Percentiles rank a stretch among this genome's conserved stretches.
These are phyloP conservation scores for Yamadazyma siamensis DNA, from an alignment of 1,139 yeast genomes.

Conservation along the genomic window DNA sequence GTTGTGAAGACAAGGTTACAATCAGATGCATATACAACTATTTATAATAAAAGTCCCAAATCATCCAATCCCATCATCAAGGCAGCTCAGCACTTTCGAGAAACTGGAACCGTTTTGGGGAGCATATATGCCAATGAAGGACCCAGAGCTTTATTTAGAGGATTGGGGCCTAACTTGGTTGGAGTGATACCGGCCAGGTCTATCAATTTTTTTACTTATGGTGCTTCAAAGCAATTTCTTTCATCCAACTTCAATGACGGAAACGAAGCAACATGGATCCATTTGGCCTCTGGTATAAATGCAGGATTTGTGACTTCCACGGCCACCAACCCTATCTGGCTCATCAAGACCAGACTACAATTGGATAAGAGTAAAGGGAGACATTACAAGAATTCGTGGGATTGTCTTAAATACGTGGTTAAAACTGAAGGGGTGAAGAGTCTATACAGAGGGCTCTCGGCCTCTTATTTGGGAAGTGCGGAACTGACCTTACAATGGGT, in stretches of 20 bases:
- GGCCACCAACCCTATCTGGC: conserved; percentile 99
- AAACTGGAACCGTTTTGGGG: conserved; percentile 71
- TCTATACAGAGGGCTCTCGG: conserved; percentile 84
- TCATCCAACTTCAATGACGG: conserved; percentile 66
- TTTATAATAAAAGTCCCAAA: conserved; percentile 41
- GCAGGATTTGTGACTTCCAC: conserved; percentile 97
- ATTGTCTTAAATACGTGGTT: conserved; percentile 70
- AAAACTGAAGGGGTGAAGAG: conserved; percentile 77
- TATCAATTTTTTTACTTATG: conserved; percentile 94
- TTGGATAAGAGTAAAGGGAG: conserved; percentile 69
- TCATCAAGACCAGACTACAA: conserved; percentile 91
- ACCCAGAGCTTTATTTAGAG: conserved; percentile 80
- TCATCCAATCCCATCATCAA: conserved; percentile 38
- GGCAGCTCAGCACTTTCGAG: conserved; percentile 70
- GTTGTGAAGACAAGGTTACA: conserved; percentile 95
- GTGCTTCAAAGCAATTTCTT: conserved; percentile 77
- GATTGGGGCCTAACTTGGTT: conserved; percentile 92
- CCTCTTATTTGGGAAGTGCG: conserved; percentile 89
- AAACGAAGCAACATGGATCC: conserved; percentile 80
- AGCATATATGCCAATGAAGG: conserved; percentile 79
- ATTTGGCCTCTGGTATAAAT: conserved; percentile 79
- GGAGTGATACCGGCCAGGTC: conserved; percentile 99
- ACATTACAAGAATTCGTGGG: conserved; percentile 79
- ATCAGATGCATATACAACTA: conserved; percentile 64
- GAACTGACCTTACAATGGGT: conserved; percentile 98